Conservation (phyloP, 352 stramenopile genomes). For the Phytophthora fragariae region DNA sequence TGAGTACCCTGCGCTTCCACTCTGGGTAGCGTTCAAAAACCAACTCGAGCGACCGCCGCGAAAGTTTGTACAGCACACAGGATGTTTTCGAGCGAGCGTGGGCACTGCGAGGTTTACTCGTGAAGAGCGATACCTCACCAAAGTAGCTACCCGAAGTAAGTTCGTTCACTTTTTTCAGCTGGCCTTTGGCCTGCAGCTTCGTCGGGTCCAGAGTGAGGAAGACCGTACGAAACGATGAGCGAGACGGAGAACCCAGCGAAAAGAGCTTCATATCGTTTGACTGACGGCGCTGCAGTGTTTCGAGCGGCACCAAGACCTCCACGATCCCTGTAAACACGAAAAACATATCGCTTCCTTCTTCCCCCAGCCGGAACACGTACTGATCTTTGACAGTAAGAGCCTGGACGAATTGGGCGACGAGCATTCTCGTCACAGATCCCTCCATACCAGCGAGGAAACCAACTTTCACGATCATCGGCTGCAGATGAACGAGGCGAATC, state of each 20-base stretch:
- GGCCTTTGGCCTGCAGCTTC: conserved; percentile 33
- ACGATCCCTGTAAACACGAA: conserved; percentile 26
- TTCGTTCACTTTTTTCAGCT: conserved; percentile 67
- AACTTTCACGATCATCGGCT: conserved; percentile 66
- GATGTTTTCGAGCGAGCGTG: conserved; percentile 60
- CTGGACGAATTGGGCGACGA: conserved; percentile 61
- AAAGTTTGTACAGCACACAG: conserved; percentile 64
- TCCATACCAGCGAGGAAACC: conserved; percentile 62
- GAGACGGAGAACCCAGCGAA: conserved; percentile 20
- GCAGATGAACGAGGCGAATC: conserved; percentile 61
- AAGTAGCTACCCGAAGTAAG: conserved; percentile 64
- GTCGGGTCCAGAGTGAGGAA: conserved; percentile 31
- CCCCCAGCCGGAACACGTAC: conserved; percentile 53
- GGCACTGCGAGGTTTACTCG: conserved; percentile 51
- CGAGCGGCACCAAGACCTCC: conserved; percentile 52
- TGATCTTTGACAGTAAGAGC: conserved; percentile 56
- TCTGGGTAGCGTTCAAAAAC: conserved; percentile 72
- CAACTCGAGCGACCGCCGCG: conserved; percentile 54
- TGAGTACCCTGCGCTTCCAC: conserved; percentile 67
- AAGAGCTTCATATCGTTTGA: conserved; percentile 40
- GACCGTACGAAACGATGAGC: conserved; percentile 27
- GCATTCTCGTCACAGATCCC: conserved; percentile 57
- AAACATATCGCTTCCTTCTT: conserved; percentile 63
- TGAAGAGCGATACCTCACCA: conserved; percentile 61
- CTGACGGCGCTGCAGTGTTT: conserved; percentile 37